Conservation (phyloP, 306 rosid genomes). For the Prunus mira region DNA sequence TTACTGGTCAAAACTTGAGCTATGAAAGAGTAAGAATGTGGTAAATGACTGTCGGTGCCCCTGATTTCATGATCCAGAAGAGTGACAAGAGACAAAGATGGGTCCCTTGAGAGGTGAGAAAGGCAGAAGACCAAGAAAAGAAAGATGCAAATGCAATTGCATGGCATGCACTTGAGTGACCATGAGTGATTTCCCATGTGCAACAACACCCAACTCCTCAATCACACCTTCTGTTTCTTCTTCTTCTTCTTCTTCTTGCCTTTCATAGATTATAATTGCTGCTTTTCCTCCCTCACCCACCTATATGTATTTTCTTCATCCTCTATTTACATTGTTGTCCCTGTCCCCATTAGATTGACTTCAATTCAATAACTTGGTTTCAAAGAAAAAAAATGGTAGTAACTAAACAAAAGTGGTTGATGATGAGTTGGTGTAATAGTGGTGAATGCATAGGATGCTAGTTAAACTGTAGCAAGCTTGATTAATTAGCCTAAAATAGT, state of each 20-base stretch:
- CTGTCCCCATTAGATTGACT: not conserved
- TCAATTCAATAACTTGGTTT: constrained; percentile 3
- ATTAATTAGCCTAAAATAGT: not conserved
- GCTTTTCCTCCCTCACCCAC: not conserved
- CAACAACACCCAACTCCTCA: constrained; percentile 13
- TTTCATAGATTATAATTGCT: not conserved
- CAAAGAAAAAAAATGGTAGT: not conserved
- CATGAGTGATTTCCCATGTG: constrained; percentile 67
- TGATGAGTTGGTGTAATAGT: not conserved
- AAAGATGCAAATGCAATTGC: constrained; percentile 27
- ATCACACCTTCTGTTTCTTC: constrained; percentile 14
- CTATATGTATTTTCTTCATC: not conserved
- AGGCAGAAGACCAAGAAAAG: not conserved
- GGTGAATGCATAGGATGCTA: not conserved
- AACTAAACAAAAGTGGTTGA: not conserved
- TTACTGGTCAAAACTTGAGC: not conserved
- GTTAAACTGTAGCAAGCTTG: not conserved
- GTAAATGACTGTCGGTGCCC: constrained; percentile 10
- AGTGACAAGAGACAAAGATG: constrained; percentile 2
- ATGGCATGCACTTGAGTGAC: constrained; percentile 39
- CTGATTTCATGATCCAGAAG: not conserved
- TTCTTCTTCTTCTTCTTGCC: constrained; percentile 2
- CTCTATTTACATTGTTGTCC: not conserved
- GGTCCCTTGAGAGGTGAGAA: constrained; percentile 9
- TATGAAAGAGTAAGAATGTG: not conserved